Base-by-base conservation (phyloP, 164 flowering plant genomes). In the Stephania japonica region DNA sequence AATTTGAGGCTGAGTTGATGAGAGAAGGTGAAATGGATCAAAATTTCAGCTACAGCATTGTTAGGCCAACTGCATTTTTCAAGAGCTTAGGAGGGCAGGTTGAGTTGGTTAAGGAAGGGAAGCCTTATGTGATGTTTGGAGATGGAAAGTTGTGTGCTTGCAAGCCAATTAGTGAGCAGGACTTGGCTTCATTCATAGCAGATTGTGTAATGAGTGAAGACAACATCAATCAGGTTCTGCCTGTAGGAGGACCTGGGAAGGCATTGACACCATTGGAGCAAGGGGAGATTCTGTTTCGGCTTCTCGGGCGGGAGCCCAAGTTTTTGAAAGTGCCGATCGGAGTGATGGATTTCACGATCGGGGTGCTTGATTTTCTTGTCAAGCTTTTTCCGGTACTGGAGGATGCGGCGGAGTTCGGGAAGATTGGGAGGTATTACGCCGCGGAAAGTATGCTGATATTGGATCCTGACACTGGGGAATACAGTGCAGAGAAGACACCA, bases 51-150 rank as follows among this genome's bases (percentile, higher is more conserved):
- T 94, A 90, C 47, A 92, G 97, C 70, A 94, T 94, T 64, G 97
- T 94, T 61, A 89, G 98, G 79, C 98, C 98, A 38, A 94, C 98
- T 4, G 98, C 98, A 53, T 91, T 94, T 75, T 94, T 92, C 78
- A 92, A 94, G 85, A 92, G 98, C 75, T 81, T 94, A 75, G 97
- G 90, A 3, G 98, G 98, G 23, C 98, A 94, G 76, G 91, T 94
- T 71, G 98, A 94, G 85, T 79, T 92, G 76, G 97, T 94, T 65
- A 92, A 88, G 76, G 92, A 88, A 67, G 97, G 98, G 70, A 92
- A 94, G 79, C 97, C 98, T 64, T 94, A 88, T 82, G 97, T 94
- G 72, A 92, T 92, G 97, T 94, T 92, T 84, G 98, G 98, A 25
- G 97, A 92, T 80, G 98, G 98, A 23, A 88, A 82, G 65, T 76